phyloP scores from a whole-genome alignment of 2,329 filamentous ascomycete species.

The Arthrocladium fulminans region DNA sequence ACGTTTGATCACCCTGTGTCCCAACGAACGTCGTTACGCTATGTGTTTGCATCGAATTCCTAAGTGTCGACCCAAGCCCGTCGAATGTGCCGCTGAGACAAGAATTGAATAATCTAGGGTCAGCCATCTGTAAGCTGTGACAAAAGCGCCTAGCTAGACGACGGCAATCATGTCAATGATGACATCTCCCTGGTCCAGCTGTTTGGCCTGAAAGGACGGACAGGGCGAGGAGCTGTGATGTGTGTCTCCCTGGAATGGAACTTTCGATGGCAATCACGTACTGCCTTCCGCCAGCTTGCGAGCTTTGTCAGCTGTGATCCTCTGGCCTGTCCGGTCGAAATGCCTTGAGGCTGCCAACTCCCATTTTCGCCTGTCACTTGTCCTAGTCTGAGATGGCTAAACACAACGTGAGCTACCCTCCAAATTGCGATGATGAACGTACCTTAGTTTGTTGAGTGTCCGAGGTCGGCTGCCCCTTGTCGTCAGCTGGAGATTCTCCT shows the following conservation, averaged over 20 bases:
- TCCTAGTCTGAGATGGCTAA: neutral
- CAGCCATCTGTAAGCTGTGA: no score
- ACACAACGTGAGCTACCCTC: neutral
- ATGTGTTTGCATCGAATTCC: no score
- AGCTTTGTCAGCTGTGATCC: slow-evolving; percentile 19
- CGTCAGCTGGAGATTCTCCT: neutral
- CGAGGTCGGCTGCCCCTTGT: neutral
- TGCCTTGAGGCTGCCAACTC: slow-evolving; percentile 18
- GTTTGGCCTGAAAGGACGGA: slow-evolving; percentile 3
- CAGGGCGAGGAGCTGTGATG: no score
- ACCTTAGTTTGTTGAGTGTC: neutral
- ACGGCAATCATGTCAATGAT: neutral
- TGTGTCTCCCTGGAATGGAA: neutral
- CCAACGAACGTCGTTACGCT: no score
- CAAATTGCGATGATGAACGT: neutral
- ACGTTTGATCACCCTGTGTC: no score
- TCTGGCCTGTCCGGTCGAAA: slow-evolving; percentile 22
- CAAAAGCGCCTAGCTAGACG: no score
- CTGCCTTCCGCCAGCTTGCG: slow-evolving; percentile 14
- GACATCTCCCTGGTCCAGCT: neutral
- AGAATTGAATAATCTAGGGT: neutral
- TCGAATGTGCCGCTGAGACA: no score
- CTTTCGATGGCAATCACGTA: neutral
- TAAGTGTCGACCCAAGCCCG: no score
- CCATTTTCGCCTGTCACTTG: slow-evolving; percentile 14